Evolutionary conservation across 2,329 filamentous ascomycete species (phyloP).

Genomic region (Madurella fahalii): DNA sequence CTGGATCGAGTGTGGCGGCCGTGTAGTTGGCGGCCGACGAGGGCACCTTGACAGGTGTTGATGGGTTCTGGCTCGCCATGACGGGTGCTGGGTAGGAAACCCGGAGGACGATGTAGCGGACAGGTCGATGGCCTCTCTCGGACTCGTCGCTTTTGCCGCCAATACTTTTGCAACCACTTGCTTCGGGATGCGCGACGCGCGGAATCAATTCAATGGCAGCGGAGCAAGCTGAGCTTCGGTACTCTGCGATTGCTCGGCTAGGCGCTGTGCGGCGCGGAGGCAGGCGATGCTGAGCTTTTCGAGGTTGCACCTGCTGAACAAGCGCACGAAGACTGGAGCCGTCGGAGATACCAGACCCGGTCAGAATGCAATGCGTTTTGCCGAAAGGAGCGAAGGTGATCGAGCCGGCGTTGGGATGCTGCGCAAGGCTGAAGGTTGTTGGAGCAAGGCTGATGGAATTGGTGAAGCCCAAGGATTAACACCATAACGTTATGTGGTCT

Average conservation of each 20-base stretch:
- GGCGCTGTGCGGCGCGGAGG: not conserved
- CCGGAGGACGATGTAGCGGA: not conserved
- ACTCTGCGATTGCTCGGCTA: not conserved
- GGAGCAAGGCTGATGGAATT: conserved; percentile 8
- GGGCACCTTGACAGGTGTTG: conserved; percentile 59
- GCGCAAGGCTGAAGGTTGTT: conserved; percentile 8
- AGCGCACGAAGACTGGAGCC: no score
- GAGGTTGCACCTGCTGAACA: no score
- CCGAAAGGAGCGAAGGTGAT: not conserved
- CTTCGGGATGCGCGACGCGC: no score
- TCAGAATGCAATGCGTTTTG: no score
- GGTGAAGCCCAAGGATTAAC: no score
- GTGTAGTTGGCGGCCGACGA: conserved; percentile 57
- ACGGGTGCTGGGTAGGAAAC: not conserved
- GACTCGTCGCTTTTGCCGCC: not conserved
- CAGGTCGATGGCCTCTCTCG: not conserved
- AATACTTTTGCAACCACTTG: not conserved
- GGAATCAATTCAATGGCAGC: not conserved
- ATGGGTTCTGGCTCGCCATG: conserved; percentile 33
- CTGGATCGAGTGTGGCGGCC: conserved; percentile 56
- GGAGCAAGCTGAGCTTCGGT: not conserved
- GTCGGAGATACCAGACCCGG: no score
- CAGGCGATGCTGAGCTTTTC: not conserved
- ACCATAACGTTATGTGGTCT: not conserved
- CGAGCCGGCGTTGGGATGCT: not conserved